Evolutionary conservation across 148 eudicot genomes (phyloP), one percentile per base, ranked within the genome.

Genomic region (Vaccinium macrocarpon): DNA sequence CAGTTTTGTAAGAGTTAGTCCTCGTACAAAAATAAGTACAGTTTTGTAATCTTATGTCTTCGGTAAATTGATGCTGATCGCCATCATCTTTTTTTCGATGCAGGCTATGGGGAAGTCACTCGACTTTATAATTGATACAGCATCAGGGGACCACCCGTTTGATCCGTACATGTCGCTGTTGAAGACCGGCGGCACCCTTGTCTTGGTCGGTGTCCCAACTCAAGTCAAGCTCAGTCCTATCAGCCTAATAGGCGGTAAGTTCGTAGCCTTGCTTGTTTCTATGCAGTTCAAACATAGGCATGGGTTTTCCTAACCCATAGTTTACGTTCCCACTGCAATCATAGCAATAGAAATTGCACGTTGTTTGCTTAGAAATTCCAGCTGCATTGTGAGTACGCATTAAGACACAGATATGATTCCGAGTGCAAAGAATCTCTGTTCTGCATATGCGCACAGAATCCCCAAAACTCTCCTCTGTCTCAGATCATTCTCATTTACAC

Each of bases 221-320:
- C 77, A 84, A 68, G 66, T 78, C 64, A 78, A 78, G 86, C 61
- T 78, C 62, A 78, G 77, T 78, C 82, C 82, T 78, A 11, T 21
- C 10, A 78, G 77, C 66, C 86, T 84, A 42, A 46, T 84, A 18
- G 1, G 9, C 1, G 82, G 66, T 84, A 84, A 52, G 12, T 62
- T 11, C 48, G 4, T 80, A 66, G 27, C 61, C 25, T 2, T 27
- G 25, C 18, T 14, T 25, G 18, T 25, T 52, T 3, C 0, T 25
- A 23, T 29, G 46, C 8, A 62, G 57, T 55, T 55, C 14, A 55
- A 55, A 13, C 18, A 55, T 16, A 14, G 57, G 19, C 6, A 15
- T 5, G 18, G 19, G 19, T 55, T n/a, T n/a, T n/a, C n/a, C n/a
- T n/a, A n/a, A 55, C 59, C 59, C 18, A 15, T 55, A 13, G 59